Evolutionary conservation across 2,329 filamentous ascomycete species (phyloP), one percentile per base, ranked within the genome.

Genomic region (Monilinia polystroma): DNA sequence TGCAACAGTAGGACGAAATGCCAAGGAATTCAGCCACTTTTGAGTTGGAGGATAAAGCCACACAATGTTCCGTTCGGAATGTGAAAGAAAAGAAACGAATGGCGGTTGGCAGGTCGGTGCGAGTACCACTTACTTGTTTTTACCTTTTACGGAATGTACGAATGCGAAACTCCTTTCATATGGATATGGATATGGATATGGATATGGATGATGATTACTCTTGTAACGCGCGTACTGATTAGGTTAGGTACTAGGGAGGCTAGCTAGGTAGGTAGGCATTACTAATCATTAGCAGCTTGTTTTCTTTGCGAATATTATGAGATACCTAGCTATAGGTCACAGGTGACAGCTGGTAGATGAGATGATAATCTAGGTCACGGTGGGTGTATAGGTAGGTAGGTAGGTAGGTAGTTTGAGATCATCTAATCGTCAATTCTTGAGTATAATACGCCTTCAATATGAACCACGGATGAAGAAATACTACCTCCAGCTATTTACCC

Each of bases 21-120:
- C 45, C 58, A 62, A 62, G 58, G 11, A 20, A 7, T 51, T 51
- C 58, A 62, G 58, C 58, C 58, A 62, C 58, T 23, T 35, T 35
- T 35, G 32, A 32, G 20, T 51, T n/a, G 47, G 58, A 35, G 32
- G 58, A 43, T 47, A 51, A 51, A 62, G 58, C 58, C 58, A 60
- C 58, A 38, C 16, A 62, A 41, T 51, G n/a, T 12, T 62, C 58
- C 38, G n/a, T 20, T 62, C 58, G 45, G 58, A 60, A 51, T 41
- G 29, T 60, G 29, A 60, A 26, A 60, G 57, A 47, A 43, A 8
- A 35, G 43, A 60, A 60, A 49, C 26, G 43, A 49, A 59, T 35
- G 41, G 23, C 23, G 23, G 23, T 23, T 23, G 23, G 23, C 23
- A 23, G 23, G 23, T 23, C 23, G 56, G 56, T 29, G 29, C 29